A percentile compares a stretch with the other conserved stretches of the same genome.
Evolutionary conservation across 2,329 filamentous ascomycete species (phyloP).

Genomic region (Mycosphaerella sp.): DNA sequence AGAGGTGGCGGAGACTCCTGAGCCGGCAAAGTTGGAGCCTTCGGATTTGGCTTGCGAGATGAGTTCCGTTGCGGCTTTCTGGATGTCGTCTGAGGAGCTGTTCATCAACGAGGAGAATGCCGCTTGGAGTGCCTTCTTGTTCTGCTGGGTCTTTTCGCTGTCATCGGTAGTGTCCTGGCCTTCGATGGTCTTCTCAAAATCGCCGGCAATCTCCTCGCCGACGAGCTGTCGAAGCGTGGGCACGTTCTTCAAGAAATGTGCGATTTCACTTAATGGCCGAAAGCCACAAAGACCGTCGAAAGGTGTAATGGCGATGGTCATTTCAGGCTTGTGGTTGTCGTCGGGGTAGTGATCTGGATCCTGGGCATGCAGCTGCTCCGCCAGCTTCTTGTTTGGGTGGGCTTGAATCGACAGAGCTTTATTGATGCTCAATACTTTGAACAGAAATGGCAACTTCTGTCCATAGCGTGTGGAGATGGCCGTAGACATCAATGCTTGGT

Average conservation of each 20-base stretch:
- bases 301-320: slow-evolving; percentile 94
- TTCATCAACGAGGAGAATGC: slow-evolving; percentile 78
- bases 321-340: slow-evolving; percentile 99
- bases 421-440: slow-evolving; percentile 94
- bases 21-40: slow-evolving; percentile 65
- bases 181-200: slow-evolving; percentile 44
- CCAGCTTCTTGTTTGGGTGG: slow-evolving; percentile 65
- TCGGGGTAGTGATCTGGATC: slow-evolving; percentile 96
- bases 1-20: slow-evolving; percentile 60
- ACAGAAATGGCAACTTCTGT: slow-evolving; percentile 83
- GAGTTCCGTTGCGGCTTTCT: slow-evolving; percentile 60
- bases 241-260: slow-evolving; percentile 69
- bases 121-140: slow-evolving; percentile 71
- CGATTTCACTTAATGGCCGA: slow-evolving; percentile 76
- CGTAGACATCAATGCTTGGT: slow-evolving; percentile 70
- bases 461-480: slow-evolving; percentile 69
- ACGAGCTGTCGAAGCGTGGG: slow-evolving; percentile 45
- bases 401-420: slow-evolving; percentile 97
- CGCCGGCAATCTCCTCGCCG: slow-evolving; percentile 42
- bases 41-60: slow-evolving; percentile 63
- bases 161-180: slow-evolving; percentile 47
- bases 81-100: slow-evolving; percentile 59
- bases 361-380: slow-evolving; percentile 75
- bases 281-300: slow-evolving; percentile 97
- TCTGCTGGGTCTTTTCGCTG: slow-evolving; percentile 44